phyloP scores from a whole-genome alignment of 2,329 filamentous ascomycete genomes.

The Sclerotinia spermophila region DNA sequence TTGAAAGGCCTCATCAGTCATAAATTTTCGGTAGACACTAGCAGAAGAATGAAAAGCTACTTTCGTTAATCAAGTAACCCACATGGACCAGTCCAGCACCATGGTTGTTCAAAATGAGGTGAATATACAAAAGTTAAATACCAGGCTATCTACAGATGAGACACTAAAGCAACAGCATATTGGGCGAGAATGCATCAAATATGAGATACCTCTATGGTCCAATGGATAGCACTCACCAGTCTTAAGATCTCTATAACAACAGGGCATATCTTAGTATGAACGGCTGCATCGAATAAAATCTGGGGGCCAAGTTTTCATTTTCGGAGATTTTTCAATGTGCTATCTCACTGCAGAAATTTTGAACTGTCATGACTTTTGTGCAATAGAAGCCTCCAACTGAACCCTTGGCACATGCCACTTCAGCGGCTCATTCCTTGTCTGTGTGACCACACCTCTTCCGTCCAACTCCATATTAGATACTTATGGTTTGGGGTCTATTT shows the following conservation, averaged over 20 bases:
- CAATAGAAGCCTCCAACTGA: background rate
- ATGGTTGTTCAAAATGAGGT: too few relatives aligned
- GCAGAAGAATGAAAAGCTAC: background rate
- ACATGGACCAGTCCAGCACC: too few relatives aligned
- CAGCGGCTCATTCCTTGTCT: background rate
- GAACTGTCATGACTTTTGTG: accelerated
- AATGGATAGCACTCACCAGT: background rate
- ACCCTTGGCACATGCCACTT: background rate
- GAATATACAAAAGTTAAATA: too few relatives aligned
- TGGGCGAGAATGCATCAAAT: too few relatives aligned
- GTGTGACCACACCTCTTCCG: background rate
- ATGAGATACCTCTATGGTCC: background rate
- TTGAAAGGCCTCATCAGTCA: too few relatives aligned
- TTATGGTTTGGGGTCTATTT: background rate
- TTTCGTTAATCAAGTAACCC: background rate
- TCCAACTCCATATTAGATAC: background rate
- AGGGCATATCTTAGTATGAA: background rate
- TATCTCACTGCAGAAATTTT: background rate
- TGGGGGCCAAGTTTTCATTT: too few relatives aligned
- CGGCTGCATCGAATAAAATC: too few relatives aligned
- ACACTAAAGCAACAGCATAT: background rate
- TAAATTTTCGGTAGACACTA: background rate
- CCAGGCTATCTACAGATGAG: background rate
- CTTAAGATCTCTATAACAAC: background rate
- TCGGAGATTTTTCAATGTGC: background rate